Percentiles rank a stretch among this genome's conserved stretches.
These are phyloP conservation scores for Penicillium sp. DNA, from an alignment of 2,329 filamentous ascomycete species.

Conservation along the genomic window DNA sequence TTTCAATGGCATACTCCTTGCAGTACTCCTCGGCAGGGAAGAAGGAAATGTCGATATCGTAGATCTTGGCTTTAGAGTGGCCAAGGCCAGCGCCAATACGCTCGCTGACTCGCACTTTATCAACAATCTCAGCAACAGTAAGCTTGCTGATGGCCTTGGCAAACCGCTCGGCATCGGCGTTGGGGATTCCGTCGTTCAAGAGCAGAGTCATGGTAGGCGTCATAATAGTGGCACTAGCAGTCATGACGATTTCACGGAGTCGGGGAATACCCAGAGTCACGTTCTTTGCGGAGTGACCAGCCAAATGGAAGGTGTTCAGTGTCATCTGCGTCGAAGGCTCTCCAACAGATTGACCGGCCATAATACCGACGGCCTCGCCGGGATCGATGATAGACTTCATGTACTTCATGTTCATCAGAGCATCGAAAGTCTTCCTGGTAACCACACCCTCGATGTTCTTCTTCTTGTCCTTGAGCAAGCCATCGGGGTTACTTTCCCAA, in stretches of 20 bases:
- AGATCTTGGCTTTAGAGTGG: constrained; percentile 74
- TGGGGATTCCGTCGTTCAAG: constrained; percentile 68
- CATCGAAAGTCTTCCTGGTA: constrained; percentile 73
- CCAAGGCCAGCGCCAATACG: constrained; percentile 69
- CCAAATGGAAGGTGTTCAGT: constrained; percentile 98
- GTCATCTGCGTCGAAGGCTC: constrained; percentile 99
- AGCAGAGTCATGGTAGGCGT: constrained; percentile 75
- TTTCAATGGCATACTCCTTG: constrained; percentile 77
- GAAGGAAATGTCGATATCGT: constrained; percentile 76
- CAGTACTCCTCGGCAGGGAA: constrained; percentile 83
- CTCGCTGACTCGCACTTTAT: constrained; percentile 78
- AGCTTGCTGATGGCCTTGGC: constrained; percentile 89
- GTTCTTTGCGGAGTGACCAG: constrained; percentile 96
- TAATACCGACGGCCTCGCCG: constrained; percentile 93
- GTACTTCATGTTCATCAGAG: constrained; percentile 87
- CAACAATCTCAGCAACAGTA: constrained; percentile 77
- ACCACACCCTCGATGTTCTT: constrained; percentile 41
- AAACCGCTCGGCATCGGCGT: constrained; percentile 71
- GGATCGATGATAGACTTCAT: constrained; percentile 88
- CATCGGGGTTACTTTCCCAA: constrained; percentile 69
- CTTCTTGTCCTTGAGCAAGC: constrained; percentile 60
- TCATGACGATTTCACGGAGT: constrained; percentile 97
- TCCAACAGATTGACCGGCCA: constrained; percentile 93
- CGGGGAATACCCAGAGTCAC: constrained; percentile 98
- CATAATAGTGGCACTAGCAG: constrained; percentile 81